Base-by-base conservation (phyloP, 2,329 filamentous ascomycete species). In the Pyrenophora tritici-repentis region DNA sequence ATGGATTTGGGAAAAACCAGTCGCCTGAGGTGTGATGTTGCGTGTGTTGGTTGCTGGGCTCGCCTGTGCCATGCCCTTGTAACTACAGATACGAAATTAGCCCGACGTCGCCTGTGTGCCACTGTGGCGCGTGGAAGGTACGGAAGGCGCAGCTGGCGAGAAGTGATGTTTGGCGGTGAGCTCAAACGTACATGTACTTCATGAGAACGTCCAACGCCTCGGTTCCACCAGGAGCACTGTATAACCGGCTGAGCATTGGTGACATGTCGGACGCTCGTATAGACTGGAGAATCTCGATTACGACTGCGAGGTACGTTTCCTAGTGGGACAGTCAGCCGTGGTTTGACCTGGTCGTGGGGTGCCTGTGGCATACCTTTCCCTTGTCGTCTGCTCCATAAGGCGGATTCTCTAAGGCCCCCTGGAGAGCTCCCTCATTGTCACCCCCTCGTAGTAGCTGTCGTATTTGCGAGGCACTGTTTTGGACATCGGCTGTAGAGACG, bases 181-280 rank as follows among this genome's bases (percentile, higher is more conserved):
- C 32, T 17, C 22, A 35, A 50, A 81, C 88, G 68, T 84, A 97
- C 86, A 97, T 81, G 77, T 97, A 99, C 80, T 99, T 99, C 90
- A 96, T 96, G 73, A 99, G 79, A 43, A 93, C 91, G 74, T 99
- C 94, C 62, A 96, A 79, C 55, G 89, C 83, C 76, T 97, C 94
- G 55, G 85, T 85, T 22, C 94, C 94, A 55, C 89, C 89, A 42
- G 89, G 85, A 9, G 87, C 86, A 53, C 79, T 80, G 77, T 94
- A 91, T 68, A 97, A 88, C 50, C 86, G 84, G 76, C 87, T 86
- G 62, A 99, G 80, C 67, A 97, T 86, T 12, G 90, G 89, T 58
- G 87, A 91, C 90, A 97, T 97, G 65, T 99, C 94, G 65, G 89
- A 89, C 70, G 94, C 91, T 73, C 96, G 92, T 77, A 97, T 97